phyloP scores from a whole-genome alignment of 2,329 filamentous ascomycete species.

The Hymenoscyphus linearis region DNA sequence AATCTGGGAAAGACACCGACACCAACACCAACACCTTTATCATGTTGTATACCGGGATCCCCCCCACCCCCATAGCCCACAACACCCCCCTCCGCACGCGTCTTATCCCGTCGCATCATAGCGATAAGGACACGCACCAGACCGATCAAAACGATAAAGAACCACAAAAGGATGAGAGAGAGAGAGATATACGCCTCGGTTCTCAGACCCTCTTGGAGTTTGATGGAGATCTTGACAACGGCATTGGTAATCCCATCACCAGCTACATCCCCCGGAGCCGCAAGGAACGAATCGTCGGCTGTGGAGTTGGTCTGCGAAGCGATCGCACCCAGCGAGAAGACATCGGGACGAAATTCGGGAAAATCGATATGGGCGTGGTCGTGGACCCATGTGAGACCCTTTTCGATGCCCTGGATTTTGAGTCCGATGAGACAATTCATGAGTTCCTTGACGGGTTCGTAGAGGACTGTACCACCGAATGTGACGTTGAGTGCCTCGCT shows the following conservation, averaged over 20 bases:
- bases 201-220: constrained; percentile 62
- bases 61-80: constrained; percentile 24
- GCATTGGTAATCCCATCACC: constrained; percentile 78
- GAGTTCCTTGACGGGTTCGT: constrained; percentile 72
- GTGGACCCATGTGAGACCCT: constrained; percentile 88
- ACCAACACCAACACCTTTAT: too few relatives aligned
- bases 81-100: constrained; percentile 53
- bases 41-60: constrained; percentile 12
- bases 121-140: constrained; percentile 59
- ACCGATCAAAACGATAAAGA: constrained; percentile 72
- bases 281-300: constrained; percentile 64
- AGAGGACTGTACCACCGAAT: constrained; percentile 77
- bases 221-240: constrained; percentile 62
- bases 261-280: constrained; percentile 67
- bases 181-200: constrained; percentile 77
- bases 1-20: not conserved
- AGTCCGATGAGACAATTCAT: constrained; percentile 82
- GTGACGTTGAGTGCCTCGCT: constrained; percentile 65
- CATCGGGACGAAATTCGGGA: constrained; percentile 71
- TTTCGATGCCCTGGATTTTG: constrained; percentile 79
- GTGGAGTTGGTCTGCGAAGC: constrained; percentile 53
- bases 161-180: constrained; percentile 68
- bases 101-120: constrained; percentile 55
- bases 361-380: constrained; percentile 80
- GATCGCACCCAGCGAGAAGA: constrained; percentile 75